Conservation (phyloP, 176 grass and related monocot genomes). For the Phoenix roebelenii region DNA sequence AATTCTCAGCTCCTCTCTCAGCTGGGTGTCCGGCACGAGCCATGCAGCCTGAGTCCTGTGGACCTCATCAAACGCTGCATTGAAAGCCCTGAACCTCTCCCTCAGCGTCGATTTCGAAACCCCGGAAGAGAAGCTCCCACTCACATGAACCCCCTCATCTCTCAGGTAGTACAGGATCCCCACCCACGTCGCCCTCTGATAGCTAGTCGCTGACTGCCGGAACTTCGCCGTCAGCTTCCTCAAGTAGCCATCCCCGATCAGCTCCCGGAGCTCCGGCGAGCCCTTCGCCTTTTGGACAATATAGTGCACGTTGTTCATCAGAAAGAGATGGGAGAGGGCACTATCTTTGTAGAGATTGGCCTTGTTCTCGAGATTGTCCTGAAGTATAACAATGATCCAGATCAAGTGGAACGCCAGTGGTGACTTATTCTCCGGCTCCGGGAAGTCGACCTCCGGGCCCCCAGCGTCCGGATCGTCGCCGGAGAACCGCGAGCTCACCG, state of each 20-base stretch:
- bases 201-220: constrained; percentile 44
- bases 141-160: constrained; percentile 85
- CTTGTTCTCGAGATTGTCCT: constrained; percentile 76
- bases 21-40: constrained; percentile 69
- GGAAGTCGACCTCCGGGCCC: constrained; percentile 51
- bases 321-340: constrained; percentile 61
- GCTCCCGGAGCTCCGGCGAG: constrained; percentile 46
- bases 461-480: constrained; percentile 23
- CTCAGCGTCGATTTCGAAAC: constrained; percentile 71
- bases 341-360: constrained; percentile 60
- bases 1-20: constrained; percentile 88
- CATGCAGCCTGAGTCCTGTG: constrained; percentile 60
- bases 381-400: constrained; percentile 82
- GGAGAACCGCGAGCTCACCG: constrained; percentile 20
- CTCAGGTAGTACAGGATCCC: constrained; percentile 64
- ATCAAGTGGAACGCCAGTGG: constrained; percentile 63
- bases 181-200: constrained; percentile 74
- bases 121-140: constrained; percentile 68
- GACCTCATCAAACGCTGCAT: constrained; percentile 67
- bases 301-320: constrained; percentile 96
- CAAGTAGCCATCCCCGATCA: constrained; percentile 69
- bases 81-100: constrained; percentile 87
- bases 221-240: constrained; percentile 52
- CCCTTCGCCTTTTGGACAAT: constrained; percentile 81
- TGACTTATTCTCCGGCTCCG: constrained; percentile 49